These are phyloP conservation scores for Auricularia heimuer DNA, from an alignment of 768 basidiomycete genomes.

Conservation along the genomic window DNA sequence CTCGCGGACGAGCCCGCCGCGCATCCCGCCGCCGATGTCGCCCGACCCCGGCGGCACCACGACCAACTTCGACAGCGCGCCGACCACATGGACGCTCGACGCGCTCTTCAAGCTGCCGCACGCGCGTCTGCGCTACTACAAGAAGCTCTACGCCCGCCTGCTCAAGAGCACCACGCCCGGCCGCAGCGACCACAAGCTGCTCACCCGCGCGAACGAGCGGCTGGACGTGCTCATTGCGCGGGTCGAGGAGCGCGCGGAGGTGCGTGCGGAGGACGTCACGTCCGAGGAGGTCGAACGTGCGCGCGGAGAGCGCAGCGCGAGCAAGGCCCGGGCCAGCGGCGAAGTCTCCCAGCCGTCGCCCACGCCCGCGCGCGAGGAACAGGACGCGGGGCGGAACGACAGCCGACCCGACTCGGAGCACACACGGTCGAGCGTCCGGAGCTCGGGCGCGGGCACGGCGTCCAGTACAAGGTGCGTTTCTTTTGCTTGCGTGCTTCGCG, in stretches of 20 bases:
- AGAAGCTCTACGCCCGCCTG: constrained; percentile 76
- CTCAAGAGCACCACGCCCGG: constrained; percentile 82
- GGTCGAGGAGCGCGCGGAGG: constrained; percentile 42
- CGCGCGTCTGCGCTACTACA: constrained; percentile 80
- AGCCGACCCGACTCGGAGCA: background rate
- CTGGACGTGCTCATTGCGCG: constrained; percentile 63
- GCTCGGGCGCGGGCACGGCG: constrained; percentile 25
- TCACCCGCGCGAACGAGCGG: constrained; percentile 71
- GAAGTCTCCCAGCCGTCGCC: background rate
- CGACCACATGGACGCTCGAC: constrained; percentile 68
- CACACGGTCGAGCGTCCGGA: constrained; percentile 30
- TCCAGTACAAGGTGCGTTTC: background rate
- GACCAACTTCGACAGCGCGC: constrained; percentile 18
- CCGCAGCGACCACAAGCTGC: constrained; percentile 72
- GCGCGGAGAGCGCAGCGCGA: background rate
- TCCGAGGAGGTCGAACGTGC: background rate
- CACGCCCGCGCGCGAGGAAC: background rate
- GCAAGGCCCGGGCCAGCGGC: background rate
- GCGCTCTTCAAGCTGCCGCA: constrained; percentile 80
- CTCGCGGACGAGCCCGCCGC: constrained; percentile 54
- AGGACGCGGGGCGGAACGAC: background rate
- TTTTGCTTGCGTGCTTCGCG: no score
- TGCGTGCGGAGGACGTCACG: background rate
- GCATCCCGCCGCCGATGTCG: constrained; percentile 29
- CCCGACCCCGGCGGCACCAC: constrained; percentile 17